Percentiles rank a stretch among this genome's conserved stretches.
Evolutionary conservation across 495 filamentous ascomycete genomes (phyloP).

Genomic region (Hyaloscypha variabilis): DNA sequence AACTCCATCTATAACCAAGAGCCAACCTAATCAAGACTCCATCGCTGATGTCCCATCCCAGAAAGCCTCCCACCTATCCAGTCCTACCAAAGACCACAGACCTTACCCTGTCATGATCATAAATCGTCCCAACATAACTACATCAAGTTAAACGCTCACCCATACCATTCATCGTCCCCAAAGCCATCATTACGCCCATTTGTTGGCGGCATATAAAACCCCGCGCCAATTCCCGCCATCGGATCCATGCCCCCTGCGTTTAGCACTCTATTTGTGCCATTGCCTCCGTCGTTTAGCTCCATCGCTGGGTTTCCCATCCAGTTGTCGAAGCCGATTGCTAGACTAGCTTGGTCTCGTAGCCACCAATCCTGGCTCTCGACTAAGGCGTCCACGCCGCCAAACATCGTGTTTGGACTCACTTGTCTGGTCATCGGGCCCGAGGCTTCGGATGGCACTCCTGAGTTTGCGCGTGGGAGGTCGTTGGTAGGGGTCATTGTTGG

Average conservation of each 20-base stretch:
- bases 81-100: neutral
- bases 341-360: constrained; percentile 49
- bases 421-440: constrained; percentile 19
- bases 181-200: constrained; percentile 13
- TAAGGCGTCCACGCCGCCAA: constrained; percentile 47
- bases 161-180: constrained; percentile 21
- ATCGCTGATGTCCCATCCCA: neutral
- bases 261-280: neutral
- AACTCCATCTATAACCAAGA: neutral
- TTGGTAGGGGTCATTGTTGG: constrained; percentile 10
- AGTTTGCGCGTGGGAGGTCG: constrained; percentile 36
- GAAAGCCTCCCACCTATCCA: neutral
- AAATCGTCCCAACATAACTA: neutral
- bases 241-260: neutral
- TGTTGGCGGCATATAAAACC: constrained; percentile 16
- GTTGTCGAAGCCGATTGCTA: constrained; percentile 49
- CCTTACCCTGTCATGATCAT: neutral
- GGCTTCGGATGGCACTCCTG: constrained; percentile 28
- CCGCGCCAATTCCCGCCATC: constrained; percentile 10
- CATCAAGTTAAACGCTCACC: neutral
- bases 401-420: constrained; percentile 35
- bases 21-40: neutral
- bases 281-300: neutral
- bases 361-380: constrained; percentile 64
- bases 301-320: constrained; percentile 39